Evolutionary conservation across 1,284 basidiomycete genomes (phyloP).

Genomic region (Lignosus rhinocerotis): DNA sequence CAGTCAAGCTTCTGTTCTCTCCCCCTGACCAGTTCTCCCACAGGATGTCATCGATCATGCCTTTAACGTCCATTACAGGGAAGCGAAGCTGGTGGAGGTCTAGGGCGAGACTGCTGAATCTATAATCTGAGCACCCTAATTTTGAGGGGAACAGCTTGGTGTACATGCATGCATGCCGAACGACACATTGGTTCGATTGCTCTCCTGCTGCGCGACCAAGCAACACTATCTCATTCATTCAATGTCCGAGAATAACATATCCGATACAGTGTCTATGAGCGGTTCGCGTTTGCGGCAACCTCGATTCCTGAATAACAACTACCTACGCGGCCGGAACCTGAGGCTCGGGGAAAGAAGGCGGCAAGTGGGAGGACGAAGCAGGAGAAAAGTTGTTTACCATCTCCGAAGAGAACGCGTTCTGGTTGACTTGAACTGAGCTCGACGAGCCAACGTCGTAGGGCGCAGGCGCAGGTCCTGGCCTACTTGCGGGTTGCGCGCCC

Average conservation of each 20-base stretch:
- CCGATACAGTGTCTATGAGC: background rate
- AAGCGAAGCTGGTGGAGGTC: background rate
- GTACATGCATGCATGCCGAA: background rate
- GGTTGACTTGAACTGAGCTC: constrained; percentile 16
- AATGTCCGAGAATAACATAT: background rate
- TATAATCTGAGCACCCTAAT: background rate
- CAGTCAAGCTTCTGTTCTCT: too few species aligned
- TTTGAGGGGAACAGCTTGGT: background rate
- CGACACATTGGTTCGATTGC: background rate
- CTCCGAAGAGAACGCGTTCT: constrained; percentile 21
- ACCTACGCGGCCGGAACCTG: constrained; percentile 15
- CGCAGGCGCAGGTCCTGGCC: constrained; percentile 2
- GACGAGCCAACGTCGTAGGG: constrained; percentile 23
- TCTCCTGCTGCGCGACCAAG: background rate
- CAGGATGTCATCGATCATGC: constrained; percentile 17
- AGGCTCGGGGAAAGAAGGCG: constrained; percentile 22
- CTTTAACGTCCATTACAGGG: constrained; percentile 2
- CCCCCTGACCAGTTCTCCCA: background rate
- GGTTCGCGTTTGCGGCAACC: background rate
- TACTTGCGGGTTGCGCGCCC: constrained; percentile 8
- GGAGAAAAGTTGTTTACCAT: constrained; percentile 24
- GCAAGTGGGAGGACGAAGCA: constrained; percentile 7
- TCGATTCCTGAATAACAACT: background rate
- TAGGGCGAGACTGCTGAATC: background rate
- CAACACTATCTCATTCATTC: background rate